Percentiles rank a stretch among this genome's conserved stretches.
Conservation (phyloP, 2,329 filamentous ascomycete genomes). For the Emericellopsis atlantica region DNA sequence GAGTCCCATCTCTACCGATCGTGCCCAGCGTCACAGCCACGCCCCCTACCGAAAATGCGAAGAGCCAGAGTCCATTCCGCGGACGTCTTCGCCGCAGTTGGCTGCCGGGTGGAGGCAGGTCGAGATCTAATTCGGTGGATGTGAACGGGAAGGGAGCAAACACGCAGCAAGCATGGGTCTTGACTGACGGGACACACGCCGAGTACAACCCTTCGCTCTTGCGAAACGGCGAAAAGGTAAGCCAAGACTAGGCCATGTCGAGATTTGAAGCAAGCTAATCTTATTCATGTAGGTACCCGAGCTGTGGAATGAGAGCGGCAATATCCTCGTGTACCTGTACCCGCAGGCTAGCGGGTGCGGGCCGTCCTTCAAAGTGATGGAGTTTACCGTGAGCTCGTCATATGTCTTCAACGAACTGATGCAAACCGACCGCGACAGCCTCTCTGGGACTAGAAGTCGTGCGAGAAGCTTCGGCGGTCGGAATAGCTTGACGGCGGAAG, state of each 20-base stretch:
- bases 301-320: slow-evolving; percentile 50
- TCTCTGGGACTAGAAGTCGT: slow-evolving; percentile 17
- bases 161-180: slow-evolving; percentile 36
- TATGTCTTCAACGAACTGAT: slow-evolving; percentile 40
- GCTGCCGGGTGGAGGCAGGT: slow-evolving; percentile 35
- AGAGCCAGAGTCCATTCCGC: slow-evolving; percentile 30
- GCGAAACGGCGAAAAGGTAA: slow-evolving; percentile 41
- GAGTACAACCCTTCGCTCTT: slow-evolving; percentile 45
- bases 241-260: slow-evolving; percentile 3
- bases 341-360: slow-evolving; percentile 34
- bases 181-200: slow-evolving; percentile 34
- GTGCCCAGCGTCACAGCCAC: slow-evolving; percentile 10
- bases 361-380: slow-evolving; percentile 48
- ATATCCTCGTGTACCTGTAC: slow-evolving; percentile 44
- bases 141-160: slow-evolving; percentile 6
- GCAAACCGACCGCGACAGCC: slow-evolving; percentile 25
- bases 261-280: not conserved
- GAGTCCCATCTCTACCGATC: slow-evolving; percentile 17
- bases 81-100: slow-evolving; percentile 39
- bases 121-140: slow-evolving; percentile 35
- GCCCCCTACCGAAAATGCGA: slow-evolving; percentile 13
- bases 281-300: slow-evolving; percentile 41
- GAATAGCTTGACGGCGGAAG: slow-evolving; percentile 33
- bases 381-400: slow-evolving; percentile 40
- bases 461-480: slow-evolving; percentile 33